These are phyloP conservation scores for Hypoxylon sp. DNA, from an alignment of 2,329 filamentous ascomycete species.

Conservation along the genomic window DNA sequence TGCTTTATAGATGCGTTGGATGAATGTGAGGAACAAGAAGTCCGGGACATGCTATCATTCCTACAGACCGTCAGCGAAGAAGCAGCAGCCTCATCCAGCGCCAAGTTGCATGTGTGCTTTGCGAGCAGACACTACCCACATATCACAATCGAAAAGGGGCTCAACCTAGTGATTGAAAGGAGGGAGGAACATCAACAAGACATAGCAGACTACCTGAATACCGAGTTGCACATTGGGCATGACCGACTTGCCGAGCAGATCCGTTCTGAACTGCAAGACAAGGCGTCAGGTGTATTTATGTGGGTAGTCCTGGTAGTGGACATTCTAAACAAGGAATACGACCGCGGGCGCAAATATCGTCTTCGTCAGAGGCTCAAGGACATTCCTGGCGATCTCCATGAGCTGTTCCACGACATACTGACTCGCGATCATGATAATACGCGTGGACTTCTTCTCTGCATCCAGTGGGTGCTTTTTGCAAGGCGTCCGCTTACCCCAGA, in stretches of 20 bases:
- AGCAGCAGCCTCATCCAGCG: neutral
- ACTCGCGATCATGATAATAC: slow-evolving; percentile 59
- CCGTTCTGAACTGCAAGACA: slow-evolving; percentile 51
- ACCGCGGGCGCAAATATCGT: slow-evolving; percentile 45
- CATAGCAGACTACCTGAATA: neutral
- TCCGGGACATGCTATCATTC: slow-evolving; percentile 42
- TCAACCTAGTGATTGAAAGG: slow-evolving; percentile 47
- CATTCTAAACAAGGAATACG: slow-evolving; percentile 55
- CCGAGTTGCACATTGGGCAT: slow-evolving; percentile 36
- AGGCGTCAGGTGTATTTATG: slow-evolving; percentile 60
- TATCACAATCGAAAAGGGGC: slow-evolving; percentile 52
- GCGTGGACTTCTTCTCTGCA: slow-evolving; percentile 58
- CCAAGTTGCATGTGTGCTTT: slow-evolving; percentile 34
- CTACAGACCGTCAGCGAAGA: slow-evolving; percentile 27
- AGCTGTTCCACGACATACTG: slow-evolving; percentile 57
- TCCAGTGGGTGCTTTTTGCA: slow-evolving; percentile 68
- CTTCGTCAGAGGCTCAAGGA: slow-evolving; percentile 52
- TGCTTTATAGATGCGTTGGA: slow-evolving; percentile 43
- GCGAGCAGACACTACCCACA: slow-evolving; percentile 60
- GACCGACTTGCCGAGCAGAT: slow-evolving; percentile 31
- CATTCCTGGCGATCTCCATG: slow-evolving; percentile 7
- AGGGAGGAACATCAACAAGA: slow-evolving; percentile 36
- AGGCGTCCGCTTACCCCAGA: slow-evolving; percentile 56
- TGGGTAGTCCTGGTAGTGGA: slow-evolving; percentile 58
- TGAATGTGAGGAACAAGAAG: slow-evolving; percentile 40